Conservation (phyloP, 306 rosid species). For the Gleditsia sinensis region DNA sequence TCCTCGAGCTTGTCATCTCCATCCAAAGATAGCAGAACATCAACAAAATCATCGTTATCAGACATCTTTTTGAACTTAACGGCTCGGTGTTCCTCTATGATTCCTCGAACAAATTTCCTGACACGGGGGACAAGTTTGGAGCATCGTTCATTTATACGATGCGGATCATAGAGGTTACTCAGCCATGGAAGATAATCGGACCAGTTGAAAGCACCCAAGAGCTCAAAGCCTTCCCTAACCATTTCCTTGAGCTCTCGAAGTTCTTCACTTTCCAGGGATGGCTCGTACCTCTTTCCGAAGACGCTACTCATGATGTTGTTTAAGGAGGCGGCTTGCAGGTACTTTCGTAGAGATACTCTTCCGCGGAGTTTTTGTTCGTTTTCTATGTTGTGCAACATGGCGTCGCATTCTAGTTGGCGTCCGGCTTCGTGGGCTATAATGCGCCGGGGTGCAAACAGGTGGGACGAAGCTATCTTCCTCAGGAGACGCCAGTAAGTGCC, state of each 20-base stretch:
- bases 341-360: constrained; percentile 25
- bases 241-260: constrained; percentile 37
- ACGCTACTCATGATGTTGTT: constrained; percentile 59
- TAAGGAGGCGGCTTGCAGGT: constrained; percentile 48
- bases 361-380: constrained; percentile 23
- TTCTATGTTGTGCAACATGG: constrained; percentile 38
- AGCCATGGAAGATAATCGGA: constrained; percentile 59
- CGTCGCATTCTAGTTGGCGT: constrained; percentile 49
- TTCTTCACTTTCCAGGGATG: background rate
- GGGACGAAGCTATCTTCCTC: constrained; percentile 52
- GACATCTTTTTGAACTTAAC: background rate
- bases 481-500: constrained; percentile 60
- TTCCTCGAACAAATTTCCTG: constrained; percentile 34
- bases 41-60: constrained; percentile 55
- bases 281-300: constrained; percentile 47
- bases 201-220: constrained; percentile 59
- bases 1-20: constrained; percentile 53
- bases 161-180: constrained; percentile 44
- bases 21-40: constrained; percentile 53
- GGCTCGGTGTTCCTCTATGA: constrained; percentile 50
- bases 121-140: constrained; percentile 53
- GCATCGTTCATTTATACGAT: constrained; percentile 44
- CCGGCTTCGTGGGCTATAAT: constrained; percentile 46
- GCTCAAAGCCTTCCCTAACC: constrained; percentile 64
- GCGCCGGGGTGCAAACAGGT: constrained; percentile 54